A percentile compares a stretch with the other conserved stretches of the same genome.
Conservation (phyloP, 441 rosid genomes). For the Adansonia grandidieri region DNA sequence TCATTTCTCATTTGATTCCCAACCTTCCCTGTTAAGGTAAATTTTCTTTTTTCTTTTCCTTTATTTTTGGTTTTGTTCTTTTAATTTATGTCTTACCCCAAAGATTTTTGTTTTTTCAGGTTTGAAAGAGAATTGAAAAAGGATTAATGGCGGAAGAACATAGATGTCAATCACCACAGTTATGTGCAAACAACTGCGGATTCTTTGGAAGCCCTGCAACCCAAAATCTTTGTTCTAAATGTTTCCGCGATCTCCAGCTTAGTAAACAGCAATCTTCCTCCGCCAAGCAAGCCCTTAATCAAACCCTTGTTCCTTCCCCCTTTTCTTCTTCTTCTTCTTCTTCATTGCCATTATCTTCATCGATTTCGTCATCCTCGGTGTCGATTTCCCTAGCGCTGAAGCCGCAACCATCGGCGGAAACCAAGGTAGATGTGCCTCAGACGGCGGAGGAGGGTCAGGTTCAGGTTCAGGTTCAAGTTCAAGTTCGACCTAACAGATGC, state of each 20-base stretch:
- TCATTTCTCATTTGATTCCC: neutral
- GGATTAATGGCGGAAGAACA: conserved; percentile 79
- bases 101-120: neutral
- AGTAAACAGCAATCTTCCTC: conserved; percentile 59
- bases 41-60: neutral
- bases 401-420: conserved; percentile 12
- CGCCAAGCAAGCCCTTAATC: conserved; percentile 54
- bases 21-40: neutral
- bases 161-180: conserved; percentile 62
- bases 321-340: neutral
- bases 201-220: conserved; percentile 79
- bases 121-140: neutral
- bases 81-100: neutral
- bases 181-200: conserved; percentile 80
- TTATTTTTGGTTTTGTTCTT: too few relatives aligned
- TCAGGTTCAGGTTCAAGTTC: conserved; percentile 19
- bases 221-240: conserved; percentile 76
- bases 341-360: neutral
- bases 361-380: conserved; percentile 23
- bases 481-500: conserved; percentile 50
- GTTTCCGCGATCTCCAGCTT: conserved; percentile 63
- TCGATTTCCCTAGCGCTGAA: neutral
- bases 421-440: neutral
- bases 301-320: conserved; percentile 38
- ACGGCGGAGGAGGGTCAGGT: conserved; percentile 23